These are phyloP conservation scores for Daedalea quercina DNA, from an alignment of 768 basidiomycete genomes.

Conservation along the genomic window DNA sequence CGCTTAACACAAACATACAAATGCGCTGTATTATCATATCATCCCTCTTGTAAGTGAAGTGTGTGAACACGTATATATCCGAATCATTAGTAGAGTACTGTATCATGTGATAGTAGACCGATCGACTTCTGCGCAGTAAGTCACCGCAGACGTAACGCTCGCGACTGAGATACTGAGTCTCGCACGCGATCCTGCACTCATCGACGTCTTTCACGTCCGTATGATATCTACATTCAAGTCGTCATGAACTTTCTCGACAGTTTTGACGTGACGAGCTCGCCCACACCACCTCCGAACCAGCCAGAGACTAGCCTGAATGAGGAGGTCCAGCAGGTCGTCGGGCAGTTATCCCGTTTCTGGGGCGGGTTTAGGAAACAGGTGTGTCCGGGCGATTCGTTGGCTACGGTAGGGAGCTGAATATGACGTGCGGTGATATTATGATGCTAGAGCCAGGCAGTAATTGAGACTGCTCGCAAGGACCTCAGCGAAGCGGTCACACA, in stretches of 20 bases:
- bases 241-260: conserved; percentile 72
- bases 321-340: conserved; percentile 84
- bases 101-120: too few relatives aligned
- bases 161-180: too few relatives aligned
- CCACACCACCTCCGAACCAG: conserved; percentile 40
- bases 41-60: too few relatives aligned
- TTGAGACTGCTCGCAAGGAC: conserved; percentile 69
- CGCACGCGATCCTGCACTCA: too few relatives aligned
- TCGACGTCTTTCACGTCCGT: too few relatives aligned
- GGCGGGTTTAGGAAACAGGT: conserved; percentile 89
- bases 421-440: not conserved
- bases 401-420: not conserved
- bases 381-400: conserved; percentile 16
- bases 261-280: conserved; percentile 48
- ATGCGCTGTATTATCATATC: too few relatives aligned
- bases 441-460: conserved; percentile 57
- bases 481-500: conserved; percentile 66
- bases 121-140: too few relatives aligned
- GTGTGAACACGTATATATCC: too few relatives aligned
- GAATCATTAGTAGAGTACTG: too few relatives aligned
- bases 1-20: too few relatives aligned
- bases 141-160: too few relatives aligned
- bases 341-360: conserved; percentile 85
- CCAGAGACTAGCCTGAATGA: conserved; percentile 65
- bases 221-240: not conserved